Conservation (phyloP, 2,329 filamentous ascomycete species). For the Alternaria gansuensis region DNA sequence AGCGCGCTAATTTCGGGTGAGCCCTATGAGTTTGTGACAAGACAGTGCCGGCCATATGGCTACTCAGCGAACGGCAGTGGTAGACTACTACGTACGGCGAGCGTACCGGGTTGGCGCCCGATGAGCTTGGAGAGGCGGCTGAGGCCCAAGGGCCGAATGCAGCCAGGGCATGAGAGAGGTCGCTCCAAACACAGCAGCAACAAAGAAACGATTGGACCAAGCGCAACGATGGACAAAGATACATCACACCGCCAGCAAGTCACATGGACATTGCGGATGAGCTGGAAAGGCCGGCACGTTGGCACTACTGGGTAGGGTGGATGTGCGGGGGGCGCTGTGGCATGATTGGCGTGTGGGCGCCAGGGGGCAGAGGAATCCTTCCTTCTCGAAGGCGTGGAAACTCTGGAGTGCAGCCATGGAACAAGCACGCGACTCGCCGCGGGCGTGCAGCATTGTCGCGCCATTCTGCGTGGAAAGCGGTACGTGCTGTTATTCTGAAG, state of each 20-base stretch:
- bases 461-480: conserved; percentile 7
- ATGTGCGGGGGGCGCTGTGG: conserved; percentile 34
- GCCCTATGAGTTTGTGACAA: conserved; percentile 16
- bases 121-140: conserved; percentile 11
- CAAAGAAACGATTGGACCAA: conserved; percentile 31
- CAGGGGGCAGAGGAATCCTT: conserved; percentile 38
- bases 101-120: conserved; percentile 1
- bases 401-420: conserved; percentile 3
- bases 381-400: conserved; percentile 44
- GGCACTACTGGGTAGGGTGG: conserved; percentile 16
- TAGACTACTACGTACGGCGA: neutral
- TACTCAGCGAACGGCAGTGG: conserved; percentile 17
- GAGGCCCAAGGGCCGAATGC: conserved; percentile 13
- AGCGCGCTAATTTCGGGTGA: conserved; percentile 30
- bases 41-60: conserved; percentile 21
- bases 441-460: conserved; percentile 10
- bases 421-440: conserved; percentile 42
- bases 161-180: conserved; percentile 14
- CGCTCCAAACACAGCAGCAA: conserved; percentile 7
- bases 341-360: conserved; percentile 37
- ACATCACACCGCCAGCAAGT: conserved; percentile 48
- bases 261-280: conserved; percentile 38
- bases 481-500: conserved; percentile 16
- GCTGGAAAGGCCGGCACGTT: conserved; percentile 18
- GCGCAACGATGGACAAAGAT: conserved; percentile 13